Evolutionary conservation across 108 stramenopile species (phyloP).

Genomic region (Nannochloropsis oceanica): DNA sequence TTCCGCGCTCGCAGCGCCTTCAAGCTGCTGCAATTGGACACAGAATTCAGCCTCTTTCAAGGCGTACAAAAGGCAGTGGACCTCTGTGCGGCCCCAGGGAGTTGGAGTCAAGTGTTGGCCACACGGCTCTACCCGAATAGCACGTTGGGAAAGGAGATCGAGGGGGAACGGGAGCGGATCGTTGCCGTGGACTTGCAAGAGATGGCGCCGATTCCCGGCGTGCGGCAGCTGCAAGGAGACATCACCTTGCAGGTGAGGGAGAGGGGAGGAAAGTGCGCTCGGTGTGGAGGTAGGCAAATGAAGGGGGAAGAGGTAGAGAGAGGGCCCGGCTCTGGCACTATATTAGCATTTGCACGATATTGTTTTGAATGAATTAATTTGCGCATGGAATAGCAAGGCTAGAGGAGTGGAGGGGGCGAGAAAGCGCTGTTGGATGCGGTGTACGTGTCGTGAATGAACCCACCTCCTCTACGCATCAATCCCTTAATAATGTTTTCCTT

Average conservation of each 20-base stretch:
- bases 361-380: background rate
- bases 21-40: conserved; percentile 92
- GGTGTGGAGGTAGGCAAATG: too few relatives aligned
- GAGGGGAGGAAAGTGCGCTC: background rate
- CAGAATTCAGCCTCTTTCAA: conserved; percentile 74
- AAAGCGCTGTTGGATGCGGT: too few relatives aligned
- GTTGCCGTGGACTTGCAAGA: conserved; percentile 93
- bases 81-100: conserved; percentile 95
- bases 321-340: background rate
- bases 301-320: too few relatives aligned
- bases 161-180: conserved; percentile 33
- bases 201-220: conserved; percentile 88
- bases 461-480: too few relatives aligned
- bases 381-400: too few relatives aligned
- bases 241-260: conserved; percentile 55
- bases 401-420: too few relatives aligned
- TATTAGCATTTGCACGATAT: background rate
- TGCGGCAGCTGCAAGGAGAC: conserved; percentile 76
- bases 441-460: too few relatives aligned
- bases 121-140: conserved; percentile 3
- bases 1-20: conserved; percentile 92
- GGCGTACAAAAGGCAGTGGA: conserved; percentile 64
- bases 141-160: background rate
- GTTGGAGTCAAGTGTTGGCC: conserved; percentile 84
- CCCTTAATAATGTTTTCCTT: too few relatives aligned